Evolutionary conservation across 75 land plant genomes (phyloP), one percentile per base, ranked within the genome.

Genomic region (Isoetes taiwanensis): DNA sequence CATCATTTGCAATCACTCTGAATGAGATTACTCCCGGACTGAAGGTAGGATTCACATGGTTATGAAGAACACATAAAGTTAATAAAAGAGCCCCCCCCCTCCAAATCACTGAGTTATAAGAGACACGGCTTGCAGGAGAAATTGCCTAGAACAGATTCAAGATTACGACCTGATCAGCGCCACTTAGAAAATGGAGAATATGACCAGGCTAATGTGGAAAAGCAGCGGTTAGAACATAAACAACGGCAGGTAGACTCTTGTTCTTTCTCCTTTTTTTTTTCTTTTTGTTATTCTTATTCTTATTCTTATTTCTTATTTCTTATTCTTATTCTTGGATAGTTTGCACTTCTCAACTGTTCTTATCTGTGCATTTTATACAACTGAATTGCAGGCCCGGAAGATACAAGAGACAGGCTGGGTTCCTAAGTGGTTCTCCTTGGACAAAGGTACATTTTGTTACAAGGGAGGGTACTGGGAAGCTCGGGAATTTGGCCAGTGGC

Each of bases 391-490:
- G 50, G 50, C 50, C 8, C 16, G 50, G 16, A 46, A 46, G 19
- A 6, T 46, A n/a, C 50, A 46, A 46, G 50, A 46, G 50, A 46
- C 50, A n/a, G 50, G 50, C 12, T 46, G 50, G 50, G 16, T n/a
- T 5, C 50, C 50, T 19, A 46, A 23, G 19, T 46, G 50, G 50
- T 46, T 46, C n/a, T n/a, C n/a, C n/a, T n/a, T n/a, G n/a, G n/a
- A n/a, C n/a, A n/a, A n/a, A n/a, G n/a, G n/a, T n/a, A n/a, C n/a
- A n/a, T n/a, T n/a, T n/a, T n/a, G n/a, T n/a, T 89, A 84, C 37
- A 52, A 67, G 0, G 90, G 96, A 35, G 99, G 96, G 20, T 94
- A 94, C 65, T 94, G 99, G 96, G 99, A 94, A 68, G 71, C 86
- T 6, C 76, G 78, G 70, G 79, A 76, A 54, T 63, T 66, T 61